These are phyloP conservation scores for Candida namnaoensis DNA, from an alignment of 805 yeast species.

Conservation along the genomic window DNA sequence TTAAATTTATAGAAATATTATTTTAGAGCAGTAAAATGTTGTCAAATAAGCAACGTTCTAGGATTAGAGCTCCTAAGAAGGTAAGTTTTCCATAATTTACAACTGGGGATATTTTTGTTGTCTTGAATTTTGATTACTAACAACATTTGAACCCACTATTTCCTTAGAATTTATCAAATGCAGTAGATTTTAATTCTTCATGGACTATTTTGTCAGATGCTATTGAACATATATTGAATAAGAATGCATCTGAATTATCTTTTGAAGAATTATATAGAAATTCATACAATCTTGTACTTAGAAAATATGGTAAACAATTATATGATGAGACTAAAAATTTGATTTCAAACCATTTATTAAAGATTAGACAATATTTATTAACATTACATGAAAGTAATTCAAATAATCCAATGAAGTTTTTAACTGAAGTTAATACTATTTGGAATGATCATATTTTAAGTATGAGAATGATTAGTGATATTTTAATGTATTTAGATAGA, in stretches of 20 bases:
- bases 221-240: constrained; percentile 58
- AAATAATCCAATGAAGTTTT: constrained; percentile 22
- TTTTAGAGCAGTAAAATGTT: not conserved
- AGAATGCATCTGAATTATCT: constrained; percentile 65
- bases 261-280: constrained; percentile 78
- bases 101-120: not conserved
- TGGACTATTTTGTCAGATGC: constrained; percentile 66
- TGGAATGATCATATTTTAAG: constrained; percentile 71
- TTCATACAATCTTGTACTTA: constrained; percentile 67
- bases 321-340: constrained; percentile 51
- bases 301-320: constrained; percentile 56
- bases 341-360: constrained; percentile 37
- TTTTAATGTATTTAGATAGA: constrained; percentile 78
- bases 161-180: constrained; percentile 20
- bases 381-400: constrained; percentile 3
- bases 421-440: constrained; percentile 23
- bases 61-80: constrained; percentile 57
- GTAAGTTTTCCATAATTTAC: constrained; percentile 6
- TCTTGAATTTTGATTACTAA: not conserved
- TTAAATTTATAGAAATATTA: no score
- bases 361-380: constrained; percentile 8
- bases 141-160: not conserved
- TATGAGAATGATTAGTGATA: constrained; percentile 76
- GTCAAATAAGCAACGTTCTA: not conserved
- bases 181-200: constrained; percentile 50